Conservation (phyloP, 106 monocot species). For the Dioscorea alata region DNA sequence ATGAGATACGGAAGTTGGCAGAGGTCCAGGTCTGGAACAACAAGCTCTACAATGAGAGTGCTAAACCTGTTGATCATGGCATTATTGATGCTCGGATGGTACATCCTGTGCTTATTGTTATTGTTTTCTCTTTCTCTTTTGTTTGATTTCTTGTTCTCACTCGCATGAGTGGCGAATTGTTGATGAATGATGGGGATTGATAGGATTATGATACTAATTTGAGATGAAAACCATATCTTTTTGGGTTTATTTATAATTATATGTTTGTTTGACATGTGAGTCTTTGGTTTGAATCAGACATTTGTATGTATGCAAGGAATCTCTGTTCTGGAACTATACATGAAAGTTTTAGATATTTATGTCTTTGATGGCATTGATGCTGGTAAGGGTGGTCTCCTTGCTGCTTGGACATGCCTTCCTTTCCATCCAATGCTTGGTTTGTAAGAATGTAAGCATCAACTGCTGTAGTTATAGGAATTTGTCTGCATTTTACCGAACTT, state of each 20-base stretch:
- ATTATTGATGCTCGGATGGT: slow-evolving; percentile 75
- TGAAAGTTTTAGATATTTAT: too few species aligned
- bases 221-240: background rate
- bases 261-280: background rate
- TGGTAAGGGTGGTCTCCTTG: too few species aligned
- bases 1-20: slow-evolving; percentile 56
- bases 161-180: background rate
- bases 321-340: too few species aligned
- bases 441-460: too few species aligned
- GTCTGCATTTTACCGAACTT: too few species aligned
- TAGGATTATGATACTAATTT: too few species aligned
- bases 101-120: background rate
- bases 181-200: background rate
- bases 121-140: slow-evolving; percentile 3
- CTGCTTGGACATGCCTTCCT: too few species aligned
- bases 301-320: background rate
- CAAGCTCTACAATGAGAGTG: slow-evolving; percentile 26
- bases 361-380: too few species aligned
- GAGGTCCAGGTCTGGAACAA: slow-evolving; percentile 89
- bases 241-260: background rate
- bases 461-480: too few species aligned
- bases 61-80: slow-evolving; percentile 40
- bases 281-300: background rate
- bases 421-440: too few species aligned
- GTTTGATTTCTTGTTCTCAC: background rate